Base-by-base conservation (phyloP, 2,329 filamentous ascomycete genomes). In the Penicillium frequentans region DNA sequence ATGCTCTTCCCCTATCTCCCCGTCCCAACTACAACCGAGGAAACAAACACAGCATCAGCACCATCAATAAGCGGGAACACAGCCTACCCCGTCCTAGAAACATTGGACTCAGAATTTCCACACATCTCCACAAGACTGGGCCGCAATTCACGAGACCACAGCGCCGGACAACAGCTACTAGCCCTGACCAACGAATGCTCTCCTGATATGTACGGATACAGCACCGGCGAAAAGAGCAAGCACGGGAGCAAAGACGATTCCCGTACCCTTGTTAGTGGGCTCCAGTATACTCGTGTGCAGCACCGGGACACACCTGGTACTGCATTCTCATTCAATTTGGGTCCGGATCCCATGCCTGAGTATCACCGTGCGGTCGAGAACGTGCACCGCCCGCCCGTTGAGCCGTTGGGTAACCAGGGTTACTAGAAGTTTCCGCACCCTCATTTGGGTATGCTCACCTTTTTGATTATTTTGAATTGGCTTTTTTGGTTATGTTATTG, bases 121-220 rank as follows among this genome's bases (percentile, higher is more conserved):
- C 50, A 39, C 23, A 27, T 54, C 10, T 31, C 58, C n/a, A 16
- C 49, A 16, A 67, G 60, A 37, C 19, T 62, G 3, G 51, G 54
- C 14, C 63, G 66, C 45, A 52, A 51, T 1, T 68, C 67, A 23
- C 62, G 65, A 57, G 62, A 66, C 42, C 54, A 55, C 13, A 42
- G 16, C 14, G 24, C 60, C 1, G 49, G 54, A 10, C 60, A 65
- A 26, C 66, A 64, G 47, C 21, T 66, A 16, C 23, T 68, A 49
- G 58, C 71, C 3, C 59, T 74, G 14, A 64, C 68, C 8, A 66
- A 68, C 11, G 67, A 67, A 45, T 73, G 72, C 14, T 66, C 71
- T 0, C 60, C 70, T 0, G 73, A 73, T 24, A 63, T 74, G 9
- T 80, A 80, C 57, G 72, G 71, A 49, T 79, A 77, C 59, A 70